Evolutionary conservation across 2,329 filamentous ascomycete species (phyloP), one percentile per base, ranked within the genome.

Genomic region (Colletotrichum sp.): DNA sequence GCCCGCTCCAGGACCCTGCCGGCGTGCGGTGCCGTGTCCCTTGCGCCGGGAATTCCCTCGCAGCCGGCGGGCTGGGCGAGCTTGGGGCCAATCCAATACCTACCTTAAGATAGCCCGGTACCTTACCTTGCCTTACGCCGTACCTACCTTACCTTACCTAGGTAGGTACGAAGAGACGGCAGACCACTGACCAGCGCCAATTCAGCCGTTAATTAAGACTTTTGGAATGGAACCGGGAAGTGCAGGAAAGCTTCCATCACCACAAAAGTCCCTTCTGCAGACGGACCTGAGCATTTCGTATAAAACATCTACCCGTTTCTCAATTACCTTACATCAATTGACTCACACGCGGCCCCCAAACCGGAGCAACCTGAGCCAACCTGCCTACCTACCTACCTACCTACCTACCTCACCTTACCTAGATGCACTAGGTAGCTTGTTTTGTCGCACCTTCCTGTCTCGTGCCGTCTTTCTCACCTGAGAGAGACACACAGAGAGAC

Each of bases 41-140:
- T 73, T 76, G 70, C 63, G 65, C 64, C 39, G 73, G 70, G 73
- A 69, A 73, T 76, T 76, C 57, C 70, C 70, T 69, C 69, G 62
- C 30, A 72, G 68, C 72, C 52, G 16, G n/a, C 30, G 39, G 66
- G 44, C 44, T 28, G 55, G 55, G 59, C 59, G 32, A 34, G 59
- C 60, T 59, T 57, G 39, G 60, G 15, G 69, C 72, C 72, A 72
- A 52, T 52, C 39, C 39, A n/a, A 12, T 49, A n/a, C 39, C 18
- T 49, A 34, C 32, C 6, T 30, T 30, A 30, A 30, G 28, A 30
- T 30, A 30, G 28, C 26, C 26, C 26, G 26, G 28, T 30, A 30
- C 30, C 30, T 30, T 30, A 30, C 30, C 30, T 30, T 30, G 28
- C 28, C 28, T 30, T 30, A 30, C 28, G 28, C 28, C 28, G 28